A percentile compares a stretch with the other conserved stretches of the same genome.
These are phyloP conservation scores for Scleroderma citrinum DNA, from an alignment of 768 basidiomycete genomes.

Conservation along the genomic window DNA sequence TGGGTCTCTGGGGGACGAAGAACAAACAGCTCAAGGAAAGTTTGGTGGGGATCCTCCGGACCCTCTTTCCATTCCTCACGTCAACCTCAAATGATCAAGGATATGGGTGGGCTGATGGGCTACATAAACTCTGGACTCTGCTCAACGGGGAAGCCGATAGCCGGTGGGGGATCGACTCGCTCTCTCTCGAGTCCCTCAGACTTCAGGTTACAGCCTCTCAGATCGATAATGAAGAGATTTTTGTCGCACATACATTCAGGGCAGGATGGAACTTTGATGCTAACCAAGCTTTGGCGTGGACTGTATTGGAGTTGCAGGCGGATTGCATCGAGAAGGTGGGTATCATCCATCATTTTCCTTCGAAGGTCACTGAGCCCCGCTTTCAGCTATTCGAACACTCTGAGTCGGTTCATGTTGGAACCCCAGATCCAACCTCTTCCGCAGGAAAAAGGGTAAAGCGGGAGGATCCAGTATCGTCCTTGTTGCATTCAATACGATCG, in stretches of 20 bases:
- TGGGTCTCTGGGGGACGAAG: conserved; percentile 76
- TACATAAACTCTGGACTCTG: conserved; percentile 48
- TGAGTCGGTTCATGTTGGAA: conserved; percentile 45
- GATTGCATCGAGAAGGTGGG: conserved; percentile 67
- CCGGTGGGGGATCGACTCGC: conserved; percentile 57
- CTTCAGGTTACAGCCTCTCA: conserved; percentile 36
- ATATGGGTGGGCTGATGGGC: conserved; percentile 40
- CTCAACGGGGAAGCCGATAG: conserved; percentile 59
- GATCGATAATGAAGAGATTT: conserved; percentile 35
- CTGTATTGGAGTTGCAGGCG: conserved; percentile 71
- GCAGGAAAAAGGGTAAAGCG: conserved; percentile 48
- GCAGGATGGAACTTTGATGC: conserved; percentile 69
- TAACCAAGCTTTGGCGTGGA: conserved; percentile 72
- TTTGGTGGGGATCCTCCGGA: conserved; percentile 64
- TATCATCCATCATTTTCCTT: background rate
- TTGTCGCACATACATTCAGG: conserved; percentile 60
- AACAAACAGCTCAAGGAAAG: conserved; percentile 72
- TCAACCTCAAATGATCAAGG: conserved; percentile 27
- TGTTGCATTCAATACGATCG: conserved; percentile 46
- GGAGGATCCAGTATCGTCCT: conserved; percentile 52
- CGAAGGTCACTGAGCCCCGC: conserved; percentile 1
- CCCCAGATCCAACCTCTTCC: conserved; percentile 21
- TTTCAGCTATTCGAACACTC: conserved; percentile 57
- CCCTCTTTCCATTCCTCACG: conserved; percentile 67
- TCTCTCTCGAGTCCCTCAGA: conserved; percentile 62